Evolutionary conservation across 306 rosid species (phyloP).

Genomic region (Rosa persica): DNA sequence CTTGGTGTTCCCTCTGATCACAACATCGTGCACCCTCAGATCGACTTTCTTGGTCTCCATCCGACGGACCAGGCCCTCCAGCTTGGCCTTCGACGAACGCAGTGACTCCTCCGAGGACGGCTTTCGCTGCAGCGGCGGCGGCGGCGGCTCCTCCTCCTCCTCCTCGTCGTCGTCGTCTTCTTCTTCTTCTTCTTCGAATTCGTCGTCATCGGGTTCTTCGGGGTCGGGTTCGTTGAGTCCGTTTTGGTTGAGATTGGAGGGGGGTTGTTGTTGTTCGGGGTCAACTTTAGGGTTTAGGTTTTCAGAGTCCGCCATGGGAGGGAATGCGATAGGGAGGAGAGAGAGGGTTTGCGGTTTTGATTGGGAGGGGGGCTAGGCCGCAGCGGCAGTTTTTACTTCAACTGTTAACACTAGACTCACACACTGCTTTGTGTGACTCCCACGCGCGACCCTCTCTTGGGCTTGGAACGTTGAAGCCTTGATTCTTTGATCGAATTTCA

Average conservation of each 20-base stretch:
- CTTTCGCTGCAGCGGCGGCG: constrained; percentile 1
- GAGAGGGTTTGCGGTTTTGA: constrained; percentile 9
- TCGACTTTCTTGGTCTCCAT: constrained; percentile 60
- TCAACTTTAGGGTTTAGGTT: constrained; percentile 43
- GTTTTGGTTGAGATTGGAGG: constrained; percentile 36
- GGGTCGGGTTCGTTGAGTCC: constrained; percentile 35
- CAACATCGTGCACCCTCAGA: constrained; percentile 80
- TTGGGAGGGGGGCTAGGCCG: not conserved
- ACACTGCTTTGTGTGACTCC: not conserved
- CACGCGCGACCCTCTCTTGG: not conserved
- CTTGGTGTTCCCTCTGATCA: constrained; percentile 76
- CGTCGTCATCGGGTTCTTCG: constrained; percentile 34
- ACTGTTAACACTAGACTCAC: not conserved
- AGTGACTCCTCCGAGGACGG: constrained; percentile 31
- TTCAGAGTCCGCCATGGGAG: constrained; percentile 48
- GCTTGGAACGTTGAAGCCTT: not conserved
- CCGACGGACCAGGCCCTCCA: constrained; percentile 55
- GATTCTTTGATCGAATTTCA: not conserved
- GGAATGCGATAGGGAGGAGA: constrained; percentile 1
- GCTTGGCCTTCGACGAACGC: constrained; percentile 47
- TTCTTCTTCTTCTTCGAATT: constrained; percentile 25
- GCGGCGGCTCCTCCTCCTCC: constrained; percentile 19
- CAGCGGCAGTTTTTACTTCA: not conserved
- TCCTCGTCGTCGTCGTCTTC: constrained; percentile 28
- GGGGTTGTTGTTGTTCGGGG: constrained; percentile 27